Evolutionary conservation across 2,329 filamentous ascomycete species (phyloP), one percentile per base, ranked within the genome.

Genomic region (Sarocladium kiliense): DNA sequence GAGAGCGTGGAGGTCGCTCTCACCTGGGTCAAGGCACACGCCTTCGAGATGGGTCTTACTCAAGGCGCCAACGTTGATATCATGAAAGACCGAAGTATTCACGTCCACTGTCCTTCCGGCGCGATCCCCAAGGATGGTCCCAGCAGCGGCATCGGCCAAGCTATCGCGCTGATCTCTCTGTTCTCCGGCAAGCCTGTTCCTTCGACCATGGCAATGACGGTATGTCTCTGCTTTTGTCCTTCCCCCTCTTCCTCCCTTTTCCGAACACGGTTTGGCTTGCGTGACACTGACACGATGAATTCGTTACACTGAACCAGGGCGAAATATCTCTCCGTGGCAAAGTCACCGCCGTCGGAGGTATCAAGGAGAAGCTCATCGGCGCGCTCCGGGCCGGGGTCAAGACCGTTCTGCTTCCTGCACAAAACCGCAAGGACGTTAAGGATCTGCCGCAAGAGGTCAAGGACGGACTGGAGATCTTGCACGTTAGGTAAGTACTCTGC

Each of bases 351-450:
- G 94, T 99, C 34, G 94, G 94, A 54, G 94, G 94, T 18, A 97
- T 99, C 75, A 97, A 97, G 74, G 93, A 99, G 82, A 99, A 99
- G 72, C 79, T 97, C 54, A 97, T 99, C 66, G 94, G 94, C 21
- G 94, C 94, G 9, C 78, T 95, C 66, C 82, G 93, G 55, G 94
- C 94, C 2, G 94, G 94, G 26, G 93, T 99, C 58, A 96, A 96
- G 79, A 93, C 90, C 30, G 93, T 99, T 7, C 71, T 99, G 58
- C 76, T 99, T 7, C 94, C 94, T 2, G 82, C 87, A 30, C 87
- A 89, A 62, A 99, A 99, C 69, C 82, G 86, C 60, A 97, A 97
- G 74, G 94, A 99, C 68, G 87, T 89, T 57, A 89, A 88, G 71
- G 93, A 97, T 71, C 77, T 97, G 55, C 94, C 94, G 0, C 80